These are phyloP conservation scores for Russula earlei DNA, from an alignment of 768 basidiomycete species.

Conservation along the genomic window DNA sequence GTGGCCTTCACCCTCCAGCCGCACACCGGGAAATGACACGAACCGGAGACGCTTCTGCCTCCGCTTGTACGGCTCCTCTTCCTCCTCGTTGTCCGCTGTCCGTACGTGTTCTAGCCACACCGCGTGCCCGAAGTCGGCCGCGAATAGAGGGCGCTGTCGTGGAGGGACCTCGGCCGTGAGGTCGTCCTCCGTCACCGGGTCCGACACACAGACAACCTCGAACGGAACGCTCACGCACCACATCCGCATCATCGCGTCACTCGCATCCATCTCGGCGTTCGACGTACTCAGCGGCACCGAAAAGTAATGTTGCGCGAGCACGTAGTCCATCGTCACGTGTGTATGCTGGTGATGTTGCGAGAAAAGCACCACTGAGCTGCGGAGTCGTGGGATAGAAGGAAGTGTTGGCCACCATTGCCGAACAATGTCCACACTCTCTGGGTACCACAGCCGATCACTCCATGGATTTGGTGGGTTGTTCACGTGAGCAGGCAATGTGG, in stretches of 20 bases:
- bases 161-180: too few species aligned
- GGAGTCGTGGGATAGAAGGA: slow-evolving; percentile 51
- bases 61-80: too few species aligned
- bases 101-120: too few species aligned
- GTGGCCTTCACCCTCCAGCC: slow-evolving; percentile 26
- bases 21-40: too few species aligned
- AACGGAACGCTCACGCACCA: slow-evolving; percentile 68
- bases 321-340: slow-evolving; percentile 50
- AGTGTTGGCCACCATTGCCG: slow-evolving; percentile 76
- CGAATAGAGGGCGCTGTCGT: too few species aligned
- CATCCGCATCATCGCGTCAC: slow-evolving; percentile 52
- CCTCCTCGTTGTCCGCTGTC: too few species aligned
- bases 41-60: too few species aligned
- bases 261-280: slow-evolving; percentile 22
- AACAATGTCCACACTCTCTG: slow-evolving; percentile 67
- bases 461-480: slow-evolving; percentile 41
- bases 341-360: slow-evolving; percentile 52
- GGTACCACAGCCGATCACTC: slow-evolving; percentile 59
- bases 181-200: too few species aligned
- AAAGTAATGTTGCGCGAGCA: slow-evolving; percentile 71
- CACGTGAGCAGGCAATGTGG: background rate
- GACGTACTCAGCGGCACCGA: slow-evolving; percentile 44
- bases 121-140: too few species aligned
- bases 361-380: slow-evolving; percentile 63
- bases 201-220: slow-evolving; percentile 59